phyloP scores from a whole-genome alignment of 257 asterid species.

The Datura wrightii region DNA sequence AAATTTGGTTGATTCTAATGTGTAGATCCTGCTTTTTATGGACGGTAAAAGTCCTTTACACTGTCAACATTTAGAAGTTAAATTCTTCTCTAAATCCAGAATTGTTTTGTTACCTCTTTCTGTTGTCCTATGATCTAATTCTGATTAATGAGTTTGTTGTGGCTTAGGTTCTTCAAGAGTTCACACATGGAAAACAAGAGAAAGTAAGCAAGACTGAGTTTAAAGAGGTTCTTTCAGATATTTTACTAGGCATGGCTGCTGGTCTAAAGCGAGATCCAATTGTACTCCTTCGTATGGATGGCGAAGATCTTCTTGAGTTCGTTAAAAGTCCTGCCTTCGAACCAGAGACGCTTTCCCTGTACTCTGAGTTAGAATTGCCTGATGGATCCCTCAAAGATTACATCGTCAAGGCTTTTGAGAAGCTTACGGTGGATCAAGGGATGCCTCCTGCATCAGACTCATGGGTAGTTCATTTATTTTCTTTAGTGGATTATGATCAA shows the following conservation, averaged over 20 bases:
- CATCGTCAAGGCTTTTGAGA: slow-evolving; percentile 68
- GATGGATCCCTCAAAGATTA: slow-evolving; percentile 65
- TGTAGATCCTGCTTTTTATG: background rate
- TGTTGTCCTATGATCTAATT: background rate
- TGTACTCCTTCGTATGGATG: slow-evolving; percentile 91
- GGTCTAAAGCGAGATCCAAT: slow-evolving; percentile 92
- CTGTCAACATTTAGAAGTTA: too few relatives aligned
- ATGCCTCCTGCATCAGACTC: slow-evolving; percentile 95
- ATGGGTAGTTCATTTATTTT: slow-evolving; percentile 60
- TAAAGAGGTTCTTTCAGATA: slow-evolving; percentile 79
- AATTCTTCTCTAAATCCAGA: background rate
- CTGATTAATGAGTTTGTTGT: background rate
- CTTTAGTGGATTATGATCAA: too few relatives aligned
- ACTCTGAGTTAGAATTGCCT: slow-evolving; percentile 55
- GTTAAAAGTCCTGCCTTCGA: slow-evolving; percentile 59
- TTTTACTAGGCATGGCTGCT: slow-evolving; percentile 92
- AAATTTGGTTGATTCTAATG: background rate
- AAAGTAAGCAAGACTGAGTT: slow-evolving; percentile 75
- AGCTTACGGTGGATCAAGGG: slow-evolving; percentile 87
- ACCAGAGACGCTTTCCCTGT: slow-evolving; percentile 63
- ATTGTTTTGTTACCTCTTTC: background rate
- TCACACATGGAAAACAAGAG: slow-evolving; percentile 76
- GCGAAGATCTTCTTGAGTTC: slow-evolving; percentile 80
- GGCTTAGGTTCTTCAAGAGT: slow-evolving; percentile 82
- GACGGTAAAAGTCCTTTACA: background rate